Conservation (phyloP, 2,329 filamentous ascomycete genomes). For the Dryadomyces quercivorus region DNA sequence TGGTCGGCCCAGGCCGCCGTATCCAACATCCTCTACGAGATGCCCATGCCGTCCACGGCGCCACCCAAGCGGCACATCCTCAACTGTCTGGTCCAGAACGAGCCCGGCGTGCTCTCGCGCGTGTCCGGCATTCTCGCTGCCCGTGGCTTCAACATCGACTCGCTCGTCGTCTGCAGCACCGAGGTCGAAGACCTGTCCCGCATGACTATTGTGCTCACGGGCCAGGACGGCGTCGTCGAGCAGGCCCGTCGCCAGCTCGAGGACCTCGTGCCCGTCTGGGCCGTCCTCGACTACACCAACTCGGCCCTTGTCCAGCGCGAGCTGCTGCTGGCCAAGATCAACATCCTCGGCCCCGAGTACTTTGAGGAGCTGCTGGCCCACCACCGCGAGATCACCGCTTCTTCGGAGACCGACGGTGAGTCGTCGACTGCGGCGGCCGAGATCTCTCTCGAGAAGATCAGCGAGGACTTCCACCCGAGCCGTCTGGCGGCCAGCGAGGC, state of each 20-base stretch:
- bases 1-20: constrained; percentile 92
- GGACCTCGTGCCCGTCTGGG: constrained; percentile 96
- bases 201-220: constrained; percentile 97
- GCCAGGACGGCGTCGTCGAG: constrained; percentile 94
- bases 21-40: constrained; percentile 98
- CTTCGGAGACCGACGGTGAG: constrained; percentile 31
- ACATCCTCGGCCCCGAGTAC: constrained; percentile 92
- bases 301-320: constrained; percentile 92
- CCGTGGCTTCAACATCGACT: constrained; percentile 98
- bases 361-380: constrained; percentile 95
- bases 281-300: constrained; percentile 89
- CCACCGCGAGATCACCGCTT: constrained; percentile 70
- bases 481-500: constrained; percentile 79
- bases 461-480: constrained; percentile 76
- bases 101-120: constrained; percentile 91
- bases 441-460: constrained; percentile 31
- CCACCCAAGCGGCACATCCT: constrained; percentile 91
- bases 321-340: constrained; percentile 88
- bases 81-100: constrained; percentile 98
- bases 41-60: constrained; percentile 66
- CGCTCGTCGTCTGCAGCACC: constrained; percentile 91
- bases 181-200: constrained; percentile 93
- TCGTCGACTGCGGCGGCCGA: constrained; percentile 22
- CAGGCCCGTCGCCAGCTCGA: constrained; percentile 92
- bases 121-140: constrained; percentile 94